Evolutionary conservation across 1,139 yeast genomes (phyloP).

Genomic region (Blastobotrys indianensis): DNA sequence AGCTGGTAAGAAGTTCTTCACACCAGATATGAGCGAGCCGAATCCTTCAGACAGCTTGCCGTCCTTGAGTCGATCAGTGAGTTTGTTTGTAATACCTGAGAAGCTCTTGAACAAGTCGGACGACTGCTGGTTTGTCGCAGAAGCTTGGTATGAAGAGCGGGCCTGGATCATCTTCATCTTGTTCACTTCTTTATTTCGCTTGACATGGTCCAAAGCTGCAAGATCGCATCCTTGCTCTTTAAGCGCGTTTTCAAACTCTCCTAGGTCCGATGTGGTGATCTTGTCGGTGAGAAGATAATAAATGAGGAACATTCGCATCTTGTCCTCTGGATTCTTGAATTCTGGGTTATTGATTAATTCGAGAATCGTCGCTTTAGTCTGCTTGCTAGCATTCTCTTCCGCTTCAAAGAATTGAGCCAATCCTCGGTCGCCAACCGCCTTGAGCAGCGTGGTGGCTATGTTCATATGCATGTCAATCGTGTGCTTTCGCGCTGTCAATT

Average conservation of each 20-base stretch:
- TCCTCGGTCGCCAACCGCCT: slow-evolving; percentile 76
- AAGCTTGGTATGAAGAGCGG: slow-evolving; percentile 31
- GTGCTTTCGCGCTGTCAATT: slow-evolving; percentile 78
- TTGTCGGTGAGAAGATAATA: slow-evolving; percentile 52
- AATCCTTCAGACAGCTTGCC: slow-evolving; percentile 75
- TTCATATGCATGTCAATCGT: slow-evolving; percentile 97
- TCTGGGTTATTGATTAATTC: slow-evolving; percentile 38
- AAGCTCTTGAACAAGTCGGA: slow-evolving; percentile 58
- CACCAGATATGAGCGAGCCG: slow-evolving; percentile 81
- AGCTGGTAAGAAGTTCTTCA: slow-evolving; percentile 81
- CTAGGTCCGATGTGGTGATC: slow-evolving; percentile 55
- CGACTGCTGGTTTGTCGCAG: slow-evolving; percentile 20
- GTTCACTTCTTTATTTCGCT: slow-evolving; percentile 72
- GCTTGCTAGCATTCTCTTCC: slow-evolving; percentile 56
- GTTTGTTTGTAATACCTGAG: slow-evolving; percentile 67
- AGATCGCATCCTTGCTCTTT: slow-evolving; percentile 57
- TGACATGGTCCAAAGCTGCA: slow-evolving; percentile 62
- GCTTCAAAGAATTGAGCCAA: slow-evolving; percentile 89
- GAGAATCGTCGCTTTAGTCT: slow-evolving; percentile 43
- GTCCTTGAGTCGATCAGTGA: slow-evolving; percentile 55
- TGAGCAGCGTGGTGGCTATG: slow-evolving; percentile 76
- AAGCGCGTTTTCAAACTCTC: slow-evolving; percentile 61
- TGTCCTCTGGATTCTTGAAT: slow-evolving; percentile 58
- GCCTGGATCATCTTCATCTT: slow-evolving; percentile 42
- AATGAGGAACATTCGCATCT: slow-evolving; percentile 79